These are phyloP conservation scores for Torulaspora delbrueckii DNA, from an alignment of 805 yeast genomes.

Conservation along the genomic window DNA sequence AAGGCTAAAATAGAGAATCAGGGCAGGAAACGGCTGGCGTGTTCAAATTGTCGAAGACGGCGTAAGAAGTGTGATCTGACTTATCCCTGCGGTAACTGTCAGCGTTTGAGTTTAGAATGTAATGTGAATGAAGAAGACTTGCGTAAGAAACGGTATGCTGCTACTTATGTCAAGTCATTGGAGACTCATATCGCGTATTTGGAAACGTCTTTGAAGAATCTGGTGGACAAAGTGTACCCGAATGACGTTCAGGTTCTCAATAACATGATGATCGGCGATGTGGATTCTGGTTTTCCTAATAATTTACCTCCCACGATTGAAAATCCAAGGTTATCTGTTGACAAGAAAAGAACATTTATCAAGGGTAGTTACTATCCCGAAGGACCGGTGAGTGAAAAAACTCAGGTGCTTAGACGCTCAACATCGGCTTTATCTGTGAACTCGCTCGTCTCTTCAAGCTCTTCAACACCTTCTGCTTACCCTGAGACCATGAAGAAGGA, in stretches of 20 bases:
- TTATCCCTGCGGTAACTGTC: slow-evolving; percentile 47
- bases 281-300: slow-evolving; percentile 13
- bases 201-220: slow-evolving; percentile 25
- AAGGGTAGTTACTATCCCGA: slow-evolving; percentile 36
- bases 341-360: slow-evolving; percentile 22
- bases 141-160: slow-evolving; percentile 48
- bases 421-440: slow-evolving; percentile 11
- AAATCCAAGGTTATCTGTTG: neutral
- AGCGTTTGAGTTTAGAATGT: slow-evolving; percentile 42
- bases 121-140: slow-evolving; percentile 45
- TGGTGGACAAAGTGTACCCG: slow-evolving; percentile 23
- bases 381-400: slow-evolving; percentile 30
- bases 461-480: slow-evolving; percentile 8
- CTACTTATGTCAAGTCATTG: slow-evolving; percentile 45
- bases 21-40: slow-evolving; percentile 30
- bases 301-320: neutral
- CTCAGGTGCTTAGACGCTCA: slow-evolving; percentile 9
- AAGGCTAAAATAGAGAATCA: neutral
- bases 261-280: slow-evolving; percentile 23
- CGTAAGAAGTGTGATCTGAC: slow-evolving; percentile 47
- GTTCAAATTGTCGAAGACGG: slow-evolving; percentile 34
- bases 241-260: slow-evolving; percentile 17
- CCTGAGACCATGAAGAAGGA: slow-evolving; percentile 9
- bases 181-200: slow-evolving; percentile 34
- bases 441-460: slow-evolving; percentile 12